Evolutionary conservation across 257 asterid species (phyloP).

Genomic region (Solanum arcanum): DNA sequence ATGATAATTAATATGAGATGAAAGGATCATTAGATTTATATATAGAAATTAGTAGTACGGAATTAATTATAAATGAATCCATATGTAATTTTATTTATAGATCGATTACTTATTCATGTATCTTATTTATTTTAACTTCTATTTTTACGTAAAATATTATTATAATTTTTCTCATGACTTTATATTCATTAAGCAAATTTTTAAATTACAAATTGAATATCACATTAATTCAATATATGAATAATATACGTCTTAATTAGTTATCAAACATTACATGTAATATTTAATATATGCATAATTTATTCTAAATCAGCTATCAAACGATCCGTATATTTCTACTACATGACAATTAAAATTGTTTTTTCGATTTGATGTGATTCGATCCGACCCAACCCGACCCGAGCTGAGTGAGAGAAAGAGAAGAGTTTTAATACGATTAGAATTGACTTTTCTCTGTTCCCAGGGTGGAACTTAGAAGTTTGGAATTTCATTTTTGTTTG

Average conservation of each 20-base stretch:
- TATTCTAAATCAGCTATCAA: not conserved
- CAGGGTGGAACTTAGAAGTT: not conserved
- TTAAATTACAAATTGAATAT: not conserved
- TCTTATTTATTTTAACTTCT: no score
- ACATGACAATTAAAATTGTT: no score
- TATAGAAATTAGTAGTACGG: not conserved
- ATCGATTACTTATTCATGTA: no score
- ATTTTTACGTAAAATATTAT: rapidly evolving
- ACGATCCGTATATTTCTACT: no score
- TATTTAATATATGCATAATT: no score
- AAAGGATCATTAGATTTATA: not conserved
- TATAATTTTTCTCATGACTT: not conserved
- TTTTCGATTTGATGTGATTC: no score
- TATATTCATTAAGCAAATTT: not conserved
- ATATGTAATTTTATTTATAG: no score
- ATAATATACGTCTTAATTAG: no score
- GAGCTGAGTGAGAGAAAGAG: not conserved
- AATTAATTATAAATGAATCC: no score
- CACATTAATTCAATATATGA: no score
- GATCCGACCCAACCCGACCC: no score
- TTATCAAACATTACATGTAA: no score
- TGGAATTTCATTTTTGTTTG: not conserved
- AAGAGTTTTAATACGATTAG: not conserved
- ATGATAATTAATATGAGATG: not conserved
- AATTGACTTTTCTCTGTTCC: conserved; percentile 12